These are phyloP conservation scores for Pontederia crassipes DNA, from an alignment of 176 grass and related monocot genomes.

Conservation along the genomic window DNA sequence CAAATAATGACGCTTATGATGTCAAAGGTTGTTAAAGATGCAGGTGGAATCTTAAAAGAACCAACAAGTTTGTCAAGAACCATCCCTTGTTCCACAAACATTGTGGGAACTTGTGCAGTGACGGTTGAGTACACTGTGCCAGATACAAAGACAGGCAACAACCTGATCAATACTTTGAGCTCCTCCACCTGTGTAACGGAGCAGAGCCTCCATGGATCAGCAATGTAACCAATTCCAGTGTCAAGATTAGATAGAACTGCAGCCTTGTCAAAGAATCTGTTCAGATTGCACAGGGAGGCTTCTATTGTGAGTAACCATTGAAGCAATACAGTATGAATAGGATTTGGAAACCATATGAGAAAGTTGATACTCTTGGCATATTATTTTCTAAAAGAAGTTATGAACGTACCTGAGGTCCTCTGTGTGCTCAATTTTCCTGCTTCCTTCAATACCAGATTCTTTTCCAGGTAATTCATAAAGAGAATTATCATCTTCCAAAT, in stretches of 20 bases:
- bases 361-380: too few relatives aligned
- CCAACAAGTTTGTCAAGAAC: conserved; percentile 63
- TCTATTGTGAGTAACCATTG: neutral
- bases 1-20: conserved; percentile 58
- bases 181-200: conserved; percentile 93
- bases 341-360: neutral
- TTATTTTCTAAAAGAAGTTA: too few relatives aligned
- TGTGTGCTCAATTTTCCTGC: conserved; percentile 72
- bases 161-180: conserved; percentile 66
- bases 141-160: conserved; percentile 78
- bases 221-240: conserved; percentile 23
- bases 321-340: neutral
- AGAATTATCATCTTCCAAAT: conserved; percentile 37
- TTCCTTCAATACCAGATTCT: conserved; percentile 66
- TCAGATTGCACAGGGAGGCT: neutral
- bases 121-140: conserved; percentile 61
- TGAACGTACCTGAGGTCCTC: conserved; percentile 46
- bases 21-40: conserved; percentile 71
- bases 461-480: conserved; percentile 54
- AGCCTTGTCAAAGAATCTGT: conserved; percentile 80
- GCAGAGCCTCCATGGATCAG: conserved; percentile 67
- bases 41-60: conserved; percentile 57
- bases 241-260: conserved; percentile 48
- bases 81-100: conserved; percentile 90
- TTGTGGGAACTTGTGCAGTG: conserved; percentile 63